Evolutionary conservation across 768 basidiomycete species (phyloP), one percentile per base, ranked within the genome.

Genomic region (Lentinula lateritia): DNA sequence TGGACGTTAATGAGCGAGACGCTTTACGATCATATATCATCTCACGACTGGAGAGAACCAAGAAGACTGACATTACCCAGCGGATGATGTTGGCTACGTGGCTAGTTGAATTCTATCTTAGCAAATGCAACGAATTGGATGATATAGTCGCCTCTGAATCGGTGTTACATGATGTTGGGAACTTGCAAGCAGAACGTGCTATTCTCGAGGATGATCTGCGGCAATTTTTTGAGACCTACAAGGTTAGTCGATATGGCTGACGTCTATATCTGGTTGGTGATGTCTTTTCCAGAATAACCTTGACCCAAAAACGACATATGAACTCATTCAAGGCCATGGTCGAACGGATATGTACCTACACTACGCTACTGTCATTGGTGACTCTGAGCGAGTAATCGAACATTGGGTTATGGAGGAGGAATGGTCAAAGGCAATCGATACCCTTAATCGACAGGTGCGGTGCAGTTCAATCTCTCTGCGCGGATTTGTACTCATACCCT

Each of bases 41-140:
- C 34, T 90, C 93, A 10, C 82, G 93, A 54, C 77, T 99, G 39
- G 95, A 97, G 68, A 78, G 93, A 43, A 89, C 93, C 35, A 83
- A 85, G 61, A 95, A 92, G 75, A 83, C 81, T 52, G 94, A 97
- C 67, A 66, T 90, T 42, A 95, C 93, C 0, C 95, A 98, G 71
- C 83, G 97, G 43, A 95, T 95, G 89, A 94, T 98, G 87, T 77
- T 99, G 18, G 95, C 97, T 16, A 98, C 95, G 0, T 99, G 97
- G 97, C 85, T 99, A 12, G 89, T 97, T 35, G 97, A 99, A 73
- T 93, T 98, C 65, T 98, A 95, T 70, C 84, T 99, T 15, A 91
- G 91, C 74, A 98, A 97, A 77, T 94, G 92, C 72, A 96, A 97
- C 68, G 93, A 96, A 63, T 77, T 98, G 55, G 97, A 99, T 69